These are phyloP conservation scores for Fusarium chuoi DNA, from an alignment of 2,329 filamentous ascomycete genomes.

Conservation along the genomic window DNA sequence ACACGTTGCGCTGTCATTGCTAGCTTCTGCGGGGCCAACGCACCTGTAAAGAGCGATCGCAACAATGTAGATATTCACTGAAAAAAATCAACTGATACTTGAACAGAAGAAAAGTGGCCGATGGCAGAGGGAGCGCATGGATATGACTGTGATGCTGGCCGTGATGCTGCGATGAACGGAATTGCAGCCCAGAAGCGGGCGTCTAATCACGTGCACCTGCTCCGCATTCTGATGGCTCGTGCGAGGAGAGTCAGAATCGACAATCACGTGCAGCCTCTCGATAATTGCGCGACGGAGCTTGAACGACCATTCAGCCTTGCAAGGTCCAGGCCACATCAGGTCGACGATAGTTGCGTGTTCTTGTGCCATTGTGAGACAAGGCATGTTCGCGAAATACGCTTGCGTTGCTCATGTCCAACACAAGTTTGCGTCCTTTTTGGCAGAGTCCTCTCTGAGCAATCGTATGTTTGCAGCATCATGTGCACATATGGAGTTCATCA, in stretches of 20 bases:
- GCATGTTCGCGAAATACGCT: not conserved
- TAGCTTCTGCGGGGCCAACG: conserved; percentile 33
- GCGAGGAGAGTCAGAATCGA: conserved; percentile 5
- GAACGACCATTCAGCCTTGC: conserved; percentile 10
- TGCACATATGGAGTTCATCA: not conserved
- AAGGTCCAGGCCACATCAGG: not conserved
- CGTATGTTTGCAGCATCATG: conserved; percentile 8
- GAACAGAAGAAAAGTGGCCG: conserved; percentile 51
- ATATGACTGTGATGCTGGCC: conserved; percentile 38
- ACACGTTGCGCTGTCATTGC: conserved; percentile 39
- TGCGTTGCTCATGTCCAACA: not conserved
- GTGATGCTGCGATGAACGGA: conserved; percentile 37
- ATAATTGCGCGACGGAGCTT: not conserved
- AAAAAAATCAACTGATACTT: conserved; percentile 54
- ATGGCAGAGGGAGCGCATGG: conserved; percentile 45
- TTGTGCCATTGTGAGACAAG: not conserved
- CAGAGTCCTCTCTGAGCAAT: not conserved
- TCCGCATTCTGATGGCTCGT: conserved; percentile 41
- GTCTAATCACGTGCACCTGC: conserved; percentile 42
- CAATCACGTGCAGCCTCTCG: conserved; percentile 40
- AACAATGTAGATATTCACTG: conserved; percentile 48
- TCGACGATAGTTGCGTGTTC: not conserved
- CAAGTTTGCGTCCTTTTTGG: not conserved
- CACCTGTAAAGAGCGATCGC: conserved; percentile 51
- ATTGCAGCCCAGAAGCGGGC: conserved; percentile 34